Conservation (phyloP, 345 rosid genomes). For the Psidium friedrichsthalianum region DNA sequence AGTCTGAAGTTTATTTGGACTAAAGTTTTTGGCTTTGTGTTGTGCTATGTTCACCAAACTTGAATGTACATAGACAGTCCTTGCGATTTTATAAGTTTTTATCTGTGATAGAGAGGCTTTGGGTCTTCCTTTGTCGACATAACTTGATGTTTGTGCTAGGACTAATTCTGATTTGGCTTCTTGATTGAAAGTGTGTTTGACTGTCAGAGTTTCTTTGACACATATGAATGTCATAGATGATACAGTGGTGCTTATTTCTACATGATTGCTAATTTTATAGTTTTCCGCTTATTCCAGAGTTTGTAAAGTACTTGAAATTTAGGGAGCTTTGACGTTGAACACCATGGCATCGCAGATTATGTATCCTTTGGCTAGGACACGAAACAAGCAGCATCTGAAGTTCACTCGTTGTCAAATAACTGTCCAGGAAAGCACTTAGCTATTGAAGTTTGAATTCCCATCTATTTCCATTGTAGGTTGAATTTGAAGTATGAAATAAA, state of each 20-base stretch:
- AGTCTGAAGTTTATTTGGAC: neutral
- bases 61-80: neutral
- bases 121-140: neutral
- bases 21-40: neutral
- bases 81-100: neutral
- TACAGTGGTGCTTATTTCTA: neutral
- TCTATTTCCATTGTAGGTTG: neutral
- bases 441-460: neutral
- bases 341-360: neutral
- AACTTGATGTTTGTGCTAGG: neutral
- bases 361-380: neutral
- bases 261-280: neutral
- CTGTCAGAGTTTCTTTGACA: neutral
- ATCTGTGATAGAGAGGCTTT: neutral
- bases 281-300: neutral
- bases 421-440: neutral
- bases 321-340: neutral
- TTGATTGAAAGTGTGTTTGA: neutral
- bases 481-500: neutral
- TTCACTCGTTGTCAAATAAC: neutral
- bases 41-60: neutral
- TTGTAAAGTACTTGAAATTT: neutral
- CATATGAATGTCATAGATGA: neutral
- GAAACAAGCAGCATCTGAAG: neutral
- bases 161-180: neutral